Base-by-base conservation (phyloP, 2,329 filamentous ascomycete species). In the Xylaria sp. region DNA sequence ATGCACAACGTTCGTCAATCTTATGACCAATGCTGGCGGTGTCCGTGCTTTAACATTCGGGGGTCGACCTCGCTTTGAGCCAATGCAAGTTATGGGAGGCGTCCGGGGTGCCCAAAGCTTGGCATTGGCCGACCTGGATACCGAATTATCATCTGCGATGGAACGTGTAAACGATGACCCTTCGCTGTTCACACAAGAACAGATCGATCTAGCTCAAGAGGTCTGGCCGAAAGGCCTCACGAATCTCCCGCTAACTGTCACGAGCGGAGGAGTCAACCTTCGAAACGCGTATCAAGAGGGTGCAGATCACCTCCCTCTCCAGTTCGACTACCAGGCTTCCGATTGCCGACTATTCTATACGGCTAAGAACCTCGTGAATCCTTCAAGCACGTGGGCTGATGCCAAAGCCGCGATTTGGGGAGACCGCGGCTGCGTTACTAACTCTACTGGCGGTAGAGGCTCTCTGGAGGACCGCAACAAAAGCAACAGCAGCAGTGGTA, bases 301-400 rank as follows among this genome's bases (percentile, higher is more conserved):
- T 31, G 57, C 52, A 18, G 55, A 62, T 18, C 41, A 55, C 48
- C 41, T 65, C n/a, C 67, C 67, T n/a, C 67, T 69, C 4, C 67
- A 69, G 23, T 69, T 69, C 54, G 49, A 60, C 13, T 62, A 66
- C 51, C 62, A 69, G 62, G 62, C 74, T 10, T 71, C 74, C 13
- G 83, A 85, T 72, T 86, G 84, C 73, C 78, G 83, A 46, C 81
- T 85, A 72, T 85, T 83, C 74, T 85, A 84, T 73, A 85, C 83
- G 1, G 75, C 78, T 2, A 78, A 78, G 36, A 85, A 84, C 80
- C 73, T 83, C 23, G 76, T 77, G 4, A 75, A 79, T 46, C 80
- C 83, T n/a, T 79, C 76, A 48, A 78, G 76, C 5, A 77, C 79
- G 9, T 86, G 84, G 84, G 76, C 80, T 72, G 73, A 77, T 57